Conservation (phyloP, 2,329 filamentous ascomycete genomes). For the Zymoseptoria tritici region DNA sequence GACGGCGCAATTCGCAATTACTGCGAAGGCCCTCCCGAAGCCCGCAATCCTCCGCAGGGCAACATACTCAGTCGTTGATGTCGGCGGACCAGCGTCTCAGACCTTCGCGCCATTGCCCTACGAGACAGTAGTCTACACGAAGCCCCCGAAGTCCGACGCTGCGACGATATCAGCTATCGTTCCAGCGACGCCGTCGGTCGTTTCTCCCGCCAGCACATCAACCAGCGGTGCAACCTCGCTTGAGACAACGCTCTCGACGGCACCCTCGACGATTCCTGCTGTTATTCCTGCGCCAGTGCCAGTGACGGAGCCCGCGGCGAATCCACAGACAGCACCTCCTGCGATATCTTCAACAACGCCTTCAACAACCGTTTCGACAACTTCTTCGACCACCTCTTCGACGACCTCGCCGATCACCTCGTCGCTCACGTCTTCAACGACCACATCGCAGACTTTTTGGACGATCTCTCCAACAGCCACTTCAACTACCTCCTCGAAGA, state of each 20-base stretch:
- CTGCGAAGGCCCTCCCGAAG: conserved; percentile 22
- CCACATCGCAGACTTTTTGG: conserved; percentile 1
- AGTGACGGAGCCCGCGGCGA: neutral
- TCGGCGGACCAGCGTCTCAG: conserved; percentile 16
- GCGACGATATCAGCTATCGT: conserved; percentile 7
- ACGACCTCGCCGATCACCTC: neutral
- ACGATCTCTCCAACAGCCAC: neutral
- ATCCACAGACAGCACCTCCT: neutral
- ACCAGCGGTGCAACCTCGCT: conserved; percentile 1
- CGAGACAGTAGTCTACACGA: conserved; percentile 15
- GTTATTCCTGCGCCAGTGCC: neutral
- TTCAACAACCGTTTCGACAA: neutral
- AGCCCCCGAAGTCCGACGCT: conserved; percentile 1
- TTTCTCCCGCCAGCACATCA: neutral
- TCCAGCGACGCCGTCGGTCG: neutral
- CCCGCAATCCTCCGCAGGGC: conserved; percentile 11
- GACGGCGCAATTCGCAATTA: conserved; percentile 17
- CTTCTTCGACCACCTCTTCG: neutral
- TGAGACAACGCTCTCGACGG: neutral
- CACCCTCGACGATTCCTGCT: neutral
- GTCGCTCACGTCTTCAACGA: neutral
- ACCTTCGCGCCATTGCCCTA: conserved; percentile 16
- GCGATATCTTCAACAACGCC: neutral
- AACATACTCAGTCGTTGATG: conserved; percentile 27
- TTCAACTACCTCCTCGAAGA: neutral